These are phyloP conservation scores for Rhodotorula diobovata DNA, from an alignment of 768 basidiomycete genomes.

Conservation along the genomic window DNA sequence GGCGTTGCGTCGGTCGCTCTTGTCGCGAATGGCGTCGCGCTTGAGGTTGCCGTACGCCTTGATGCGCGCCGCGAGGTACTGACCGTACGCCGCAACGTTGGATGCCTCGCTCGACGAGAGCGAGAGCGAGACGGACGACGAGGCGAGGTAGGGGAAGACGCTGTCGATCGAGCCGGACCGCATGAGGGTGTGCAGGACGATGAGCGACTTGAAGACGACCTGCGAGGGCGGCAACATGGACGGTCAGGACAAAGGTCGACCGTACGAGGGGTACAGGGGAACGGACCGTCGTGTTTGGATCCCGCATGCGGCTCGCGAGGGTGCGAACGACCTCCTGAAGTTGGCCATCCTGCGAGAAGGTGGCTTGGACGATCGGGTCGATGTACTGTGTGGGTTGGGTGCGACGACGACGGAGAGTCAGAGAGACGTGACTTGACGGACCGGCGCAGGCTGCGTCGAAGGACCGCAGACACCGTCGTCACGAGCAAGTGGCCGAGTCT, in stretches of 20 bases:
- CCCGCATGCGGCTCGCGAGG: conserved; percentile 73
- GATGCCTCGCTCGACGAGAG: conserved; percentile 59
- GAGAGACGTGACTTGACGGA: neutral
- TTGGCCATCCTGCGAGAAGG: conserved; percentile 92
- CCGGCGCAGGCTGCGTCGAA: neutral
- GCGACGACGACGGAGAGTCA: too few species aligned
- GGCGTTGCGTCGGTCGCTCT: conserved; percentile 63
- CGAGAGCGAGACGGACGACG: conserved; percentile 42
- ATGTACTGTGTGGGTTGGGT: conserved; percentile 62
- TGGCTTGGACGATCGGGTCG: conserved; percentile 90
- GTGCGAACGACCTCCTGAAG: conserved; percentile 89
- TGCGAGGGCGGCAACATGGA: conserved; percentile 44
- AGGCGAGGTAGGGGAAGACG: conserved; percentile 74
- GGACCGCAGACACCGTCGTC: neutral
- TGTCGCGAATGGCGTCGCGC: conserved; percentile 88
- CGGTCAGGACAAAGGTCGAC: neutral
- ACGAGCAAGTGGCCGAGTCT: neutral
- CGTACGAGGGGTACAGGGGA: neutral
- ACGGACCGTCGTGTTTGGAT: conserved; percentile 83
- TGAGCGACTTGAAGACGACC: conserved; percentile 97
- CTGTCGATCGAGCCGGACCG: conserved; percentile 94
- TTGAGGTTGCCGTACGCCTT: conserved; percentile 81
- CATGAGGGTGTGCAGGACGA: conserved; percentile 94
- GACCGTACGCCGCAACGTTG: conserved; percentile 79
- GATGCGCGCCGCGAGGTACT: conserved; percentile 83